These are phyloP conservation scores for Pseudogymnoascus sp. DNA, from an alignment of 2,329 filamentous ascomycete genomes.

Conservation along the genomic window DNA sequence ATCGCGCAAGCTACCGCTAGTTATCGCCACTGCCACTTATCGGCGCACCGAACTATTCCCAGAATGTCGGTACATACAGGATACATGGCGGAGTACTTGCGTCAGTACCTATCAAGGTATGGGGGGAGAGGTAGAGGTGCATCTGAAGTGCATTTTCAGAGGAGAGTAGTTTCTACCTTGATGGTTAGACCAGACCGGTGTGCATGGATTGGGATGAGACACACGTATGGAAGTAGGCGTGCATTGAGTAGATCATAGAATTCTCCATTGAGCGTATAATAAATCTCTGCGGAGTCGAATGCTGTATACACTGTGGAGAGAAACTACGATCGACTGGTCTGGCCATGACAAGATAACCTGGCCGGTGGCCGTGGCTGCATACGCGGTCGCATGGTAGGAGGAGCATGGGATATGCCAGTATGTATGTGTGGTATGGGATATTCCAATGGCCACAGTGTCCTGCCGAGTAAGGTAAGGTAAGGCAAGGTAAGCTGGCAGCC, in stretches of 20 bases:
- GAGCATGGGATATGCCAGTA: neutral
- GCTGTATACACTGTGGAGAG: neutral
- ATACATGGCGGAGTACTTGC: neutral
- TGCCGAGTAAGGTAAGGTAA: too few species aligned
- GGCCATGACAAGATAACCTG: too few species aligned
- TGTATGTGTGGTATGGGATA: neutral
- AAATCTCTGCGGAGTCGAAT: neutral
- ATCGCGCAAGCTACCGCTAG: neutral
- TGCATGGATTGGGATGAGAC: neutral
- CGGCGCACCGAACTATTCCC: neutral
- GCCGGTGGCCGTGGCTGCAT: neutral
- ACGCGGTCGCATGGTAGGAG: neutral
- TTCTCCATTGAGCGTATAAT: neutral
- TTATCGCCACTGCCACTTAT: too few species aligned
- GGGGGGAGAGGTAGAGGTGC: neutral
- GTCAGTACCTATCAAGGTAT: neutral
- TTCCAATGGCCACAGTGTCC: neutral
- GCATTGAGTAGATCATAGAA: neutral
- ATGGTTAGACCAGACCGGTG: neutral
- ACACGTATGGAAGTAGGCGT: neutral
- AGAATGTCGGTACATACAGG: neutral
- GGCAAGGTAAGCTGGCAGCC: neutral
- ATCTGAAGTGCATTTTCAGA: too few species aligned
- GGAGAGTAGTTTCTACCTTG: neutral
- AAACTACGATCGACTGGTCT: neutral